phyloP scores from a whole-genome alignment of 2,329 filamentous ascomycete genomes.

The Colletotrichum echinochloae region DNA sequence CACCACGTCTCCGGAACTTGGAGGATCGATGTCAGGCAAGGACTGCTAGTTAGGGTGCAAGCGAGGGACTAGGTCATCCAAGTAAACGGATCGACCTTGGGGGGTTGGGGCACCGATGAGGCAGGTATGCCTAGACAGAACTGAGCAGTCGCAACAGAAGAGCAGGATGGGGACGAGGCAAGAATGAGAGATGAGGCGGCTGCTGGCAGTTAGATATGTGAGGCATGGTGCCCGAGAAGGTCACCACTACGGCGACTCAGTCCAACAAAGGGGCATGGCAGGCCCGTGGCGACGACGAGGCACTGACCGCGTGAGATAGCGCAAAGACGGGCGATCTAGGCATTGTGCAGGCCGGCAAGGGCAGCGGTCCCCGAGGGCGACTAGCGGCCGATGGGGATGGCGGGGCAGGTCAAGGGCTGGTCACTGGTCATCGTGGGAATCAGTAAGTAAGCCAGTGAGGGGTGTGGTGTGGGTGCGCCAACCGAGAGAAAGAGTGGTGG shows the following conservation, averaged over 20 bases:
- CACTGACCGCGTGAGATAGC: slow-evolving; percentile 23
- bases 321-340: slow-evolving; percentile 31
- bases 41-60: slow-evolving; percentile 1
- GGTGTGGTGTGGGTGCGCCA: background rate
- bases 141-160: background rate
- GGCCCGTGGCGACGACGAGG: slow-evolving; percentile 18
- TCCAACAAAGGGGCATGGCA: background rate
- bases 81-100: background rate
- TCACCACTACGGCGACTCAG: background rate
- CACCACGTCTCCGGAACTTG: background rate
- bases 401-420: slow-evolving; percentile 1
- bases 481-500: background rate
- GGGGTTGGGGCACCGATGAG: background rate
- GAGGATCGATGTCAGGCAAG: background rate
- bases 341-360: slow-evolving; percentile 7
- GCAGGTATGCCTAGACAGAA: slow-evolving; percentile 11
- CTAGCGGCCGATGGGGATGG: slow-evolving; percentile 7
- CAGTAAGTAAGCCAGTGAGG: background rate
- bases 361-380: background rate
- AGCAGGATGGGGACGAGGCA: background rate
- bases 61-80: slow-evolving; percentile 16
- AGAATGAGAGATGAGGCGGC: slow-evolving; percentile 14
- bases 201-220: slow-evolving; percentile 22
- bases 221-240: slow-evolving; percentile 8
- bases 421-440: background rate